Percentiles rank a stretch among this genome's conserved stretches.
Conservation (phyloP, 1,139 yeast genomes). For the Geotrichum carabidarum region DNA sequence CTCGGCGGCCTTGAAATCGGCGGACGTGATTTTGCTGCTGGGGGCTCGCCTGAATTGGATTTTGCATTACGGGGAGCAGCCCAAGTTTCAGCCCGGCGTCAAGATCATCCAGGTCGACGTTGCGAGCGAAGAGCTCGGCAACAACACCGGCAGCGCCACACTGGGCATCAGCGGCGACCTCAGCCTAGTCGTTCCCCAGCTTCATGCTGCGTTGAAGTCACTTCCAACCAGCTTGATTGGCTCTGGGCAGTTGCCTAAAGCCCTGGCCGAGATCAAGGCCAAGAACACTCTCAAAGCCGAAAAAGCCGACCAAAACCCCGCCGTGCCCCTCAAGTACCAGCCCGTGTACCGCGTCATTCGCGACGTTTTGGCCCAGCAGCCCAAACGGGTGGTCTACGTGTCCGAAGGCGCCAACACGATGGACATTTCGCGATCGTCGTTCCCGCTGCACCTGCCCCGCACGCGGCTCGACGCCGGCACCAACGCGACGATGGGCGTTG, state of each 20-base stretch:
- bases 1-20: slow-evolving; percentile 48
- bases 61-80: slow-evolving; percentile 54
- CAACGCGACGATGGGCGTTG: slow-evolving; percentile 69
- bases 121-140: slow-evolving; percentile 50
- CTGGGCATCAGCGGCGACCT: slow-evolving; percentile 52
- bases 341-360: slow-evolving; percentile 50
- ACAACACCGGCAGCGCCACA: slow-evolving; percentile 38
- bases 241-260: slow-evolving; percentile 29
- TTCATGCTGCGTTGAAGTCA: slow-evolving; percentile 33
- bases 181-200: slow-evolving; percentile 39
- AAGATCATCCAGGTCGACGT: slow-evolving; percentile 54
- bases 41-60: slow-evolving; percentile 70
- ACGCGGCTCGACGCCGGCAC: slow-evolving; percentile 63
- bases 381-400: slow-evolving; percentile 40
- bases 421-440: slow-evolving; percentile 60
- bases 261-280: slow-evolving; percentile 36
- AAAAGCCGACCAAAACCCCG: slow-evolving; percentile 32
- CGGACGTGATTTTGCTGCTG: slow-evolving; percentile 52
- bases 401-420: slow-evolving; percentile 68
- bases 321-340: slow-evolving; percentile 45
- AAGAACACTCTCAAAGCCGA: slow-evolving; percentile 41
- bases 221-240: slow-evolving; percentile 5
- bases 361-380: slow-evolving; percentile 35
- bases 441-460: slow-evolving; percentile 49
- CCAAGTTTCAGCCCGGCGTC: slow-evolving; percentile 45